These are phyloP conservation scores for Neoboletus brunneissimus DNA, from an alignment of 768 basidiomycete genomes.

Conservation along the genomic window DNA sequence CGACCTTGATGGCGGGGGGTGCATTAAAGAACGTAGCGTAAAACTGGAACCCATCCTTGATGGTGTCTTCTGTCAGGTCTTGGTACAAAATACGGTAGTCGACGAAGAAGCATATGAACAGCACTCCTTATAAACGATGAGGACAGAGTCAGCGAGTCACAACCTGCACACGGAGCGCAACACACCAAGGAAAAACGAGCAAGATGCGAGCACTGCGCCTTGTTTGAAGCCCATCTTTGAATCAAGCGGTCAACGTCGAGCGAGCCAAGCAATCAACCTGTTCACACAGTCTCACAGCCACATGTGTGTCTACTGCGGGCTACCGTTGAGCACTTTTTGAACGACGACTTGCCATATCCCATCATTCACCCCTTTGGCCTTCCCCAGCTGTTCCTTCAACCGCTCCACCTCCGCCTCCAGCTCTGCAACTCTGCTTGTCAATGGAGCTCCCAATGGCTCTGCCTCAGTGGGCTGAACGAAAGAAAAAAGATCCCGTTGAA, in stretches of 20 bases:
- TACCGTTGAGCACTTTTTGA: slow-evolving; percentile 48
- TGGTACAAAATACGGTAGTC: slow-evolving; percentile 84
- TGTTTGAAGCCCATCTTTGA: slow-evolving; percentile 80
- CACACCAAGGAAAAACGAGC: slow-evolving; percentile 87
- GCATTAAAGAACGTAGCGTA: slow-evolving; percentile 92
- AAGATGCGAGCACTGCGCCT: slow-evolving; percentile 82
- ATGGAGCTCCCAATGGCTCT: slow-evolving; percentile 32
- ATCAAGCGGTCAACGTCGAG: neutral
- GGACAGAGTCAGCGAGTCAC: neutral
- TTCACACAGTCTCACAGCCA: slow-evolving; percentile 29
- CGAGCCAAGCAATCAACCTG: neutral
- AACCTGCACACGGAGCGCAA: slow-evolving; percentile 22
- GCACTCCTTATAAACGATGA: slow-evolving; percentile 48
- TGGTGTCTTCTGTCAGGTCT: slow-evolving; percentile 56
- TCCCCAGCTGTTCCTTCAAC: slow-evolving; percentile 67
- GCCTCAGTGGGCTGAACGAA: slow-evolving; percentile 51
- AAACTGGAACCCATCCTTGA: slow-evolving; percentile 81
- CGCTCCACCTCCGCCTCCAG: slow-evolving; percentile 70
- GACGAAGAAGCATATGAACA: slow-evolving; percentile 83
- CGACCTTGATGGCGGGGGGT: slow-evolving; percentile 89
- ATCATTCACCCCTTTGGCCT: slow-evolving; percentile 90
- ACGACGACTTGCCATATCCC: slow-evolving; percentile 90
- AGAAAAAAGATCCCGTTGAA: slow-evolving; percentile 62
- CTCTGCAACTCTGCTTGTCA: slow-evolving; percentile 58
- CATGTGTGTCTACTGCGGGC: neutral